These are phyloP conservation scores for Dacryopinax spathularia DNA, from an alignment of 768 basidiomycete species.

Conservation along the genomic window DNA sequence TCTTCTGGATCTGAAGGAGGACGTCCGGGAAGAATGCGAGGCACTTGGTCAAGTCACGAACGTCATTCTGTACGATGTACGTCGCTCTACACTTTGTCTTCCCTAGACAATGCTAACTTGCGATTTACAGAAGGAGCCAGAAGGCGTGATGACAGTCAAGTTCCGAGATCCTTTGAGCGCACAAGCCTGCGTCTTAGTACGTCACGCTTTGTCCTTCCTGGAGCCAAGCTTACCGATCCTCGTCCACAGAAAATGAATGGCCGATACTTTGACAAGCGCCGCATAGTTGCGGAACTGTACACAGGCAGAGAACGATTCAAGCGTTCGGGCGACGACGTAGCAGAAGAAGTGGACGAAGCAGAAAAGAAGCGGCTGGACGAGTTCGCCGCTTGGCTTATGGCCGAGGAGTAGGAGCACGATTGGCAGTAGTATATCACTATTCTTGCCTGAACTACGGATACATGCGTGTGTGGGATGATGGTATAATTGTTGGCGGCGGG, in stretches of 20 bases:
- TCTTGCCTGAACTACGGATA: not conserved
- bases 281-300: conserved; percentile 68
- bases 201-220: conserved; percentile 19
- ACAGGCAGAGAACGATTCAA: conserved; percentile 69
- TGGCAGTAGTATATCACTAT: not conserved
- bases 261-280: conserved; percentile 73
- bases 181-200: conserved; percentile 75
- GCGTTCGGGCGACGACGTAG: conserved; percentile 53
- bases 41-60: conserved; percentile 89
- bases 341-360: conserved; percentile 44
- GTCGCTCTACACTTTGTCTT: conserved; percentile 20
- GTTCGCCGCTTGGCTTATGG: conserved; percentile 77
- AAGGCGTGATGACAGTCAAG: conserved; percentile 92
- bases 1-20: conserved; percentile 86
- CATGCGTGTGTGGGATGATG: too few relatives aligned
- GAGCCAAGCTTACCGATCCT: not conserved
- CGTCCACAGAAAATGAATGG: conserved; percentile 76
- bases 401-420: conserved; percentile 47
- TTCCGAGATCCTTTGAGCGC: conserved; percentile 88
- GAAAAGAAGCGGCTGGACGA: conserved; percentile 76
- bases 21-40: conserved; percentile 87
- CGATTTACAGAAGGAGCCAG: conserved; percentile 59
- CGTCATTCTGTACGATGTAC: conserved; percentile 85
- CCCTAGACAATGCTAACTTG: not conserved
- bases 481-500: too few relatives aligned